Base-by-base conservation (phyloP, 2,329 filamentous ascomycete species). In the Nigrograna mackinnonii region DNA sequence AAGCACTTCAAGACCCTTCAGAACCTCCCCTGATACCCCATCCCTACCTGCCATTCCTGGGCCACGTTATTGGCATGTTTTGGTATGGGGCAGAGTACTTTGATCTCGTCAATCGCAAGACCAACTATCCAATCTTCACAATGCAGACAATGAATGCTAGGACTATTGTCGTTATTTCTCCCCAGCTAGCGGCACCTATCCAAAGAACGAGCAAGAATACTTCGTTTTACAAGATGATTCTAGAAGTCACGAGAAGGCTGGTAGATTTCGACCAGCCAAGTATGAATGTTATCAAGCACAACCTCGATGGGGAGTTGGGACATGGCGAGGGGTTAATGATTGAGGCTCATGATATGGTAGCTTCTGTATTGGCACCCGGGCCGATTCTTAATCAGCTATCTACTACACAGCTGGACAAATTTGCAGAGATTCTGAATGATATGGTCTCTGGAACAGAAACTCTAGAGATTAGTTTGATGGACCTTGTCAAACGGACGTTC, bases 21-120 rank as follows among this genome's bases (percentile, higher is more conserved):
- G 74, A 77, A 47, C 45, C 45, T 12, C 74, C 75, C 6, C 68
- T 72, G 4, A 44, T 68, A 1, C 32, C 74, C 16, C 66, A 64
- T 24, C 59, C 68, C 1, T 58, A 38, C 14, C 62, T 78, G 35
- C 74, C 75, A 0, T 58, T 71, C 33, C 50, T 77, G 34, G 74
- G 75, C 3, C 75, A 78, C 44, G 60, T 75, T 14, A 43, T 77
- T 9, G 68, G 69, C 14, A 60, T 77, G 50, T 54, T 75, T 37
- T 43, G 37, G 31, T 30, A 57, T 18, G 57, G 58, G 6, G 46
- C 49, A 17, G 43, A 37, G 3, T 76, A 75, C 44, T 65, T 66
- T 43, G 44, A 55, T 13, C 63, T 58, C 13, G 41, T 75, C 5
- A 68, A 70, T 68, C 71, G 46, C 9, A 16, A 22, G 16, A 39